Percentiles rank a stretch among this genome's conserved stretches.
Evolutionary conservation across 2,329 filamentous ascomycete species (phyloP).

Genomic region (Camptophora hylomeconis): DNA sequence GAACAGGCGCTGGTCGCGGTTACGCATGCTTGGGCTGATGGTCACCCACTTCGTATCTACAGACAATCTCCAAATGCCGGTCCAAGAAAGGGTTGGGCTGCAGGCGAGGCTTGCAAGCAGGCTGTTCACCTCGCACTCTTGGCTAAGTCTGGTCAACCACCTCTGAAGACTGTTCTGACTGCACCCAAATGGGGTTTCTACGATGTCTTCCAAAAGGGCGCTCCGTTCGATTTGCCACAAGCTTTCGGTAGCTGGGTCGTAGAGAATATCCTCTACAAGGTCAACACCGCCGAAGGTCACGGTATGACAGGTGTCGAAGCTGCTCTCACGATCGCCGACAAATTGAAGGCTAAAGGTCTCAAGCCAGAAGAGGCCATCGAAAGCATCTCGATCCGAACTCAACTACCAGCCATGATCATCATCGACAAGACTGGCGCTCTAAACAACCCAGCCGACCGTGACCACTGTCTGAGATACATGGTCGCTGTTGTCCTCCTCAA

Average conservation of each 20-base stretch:
- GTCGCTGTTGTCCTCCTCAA: constrained; percentile 77
- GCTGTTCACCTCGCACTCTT: constrained; percentile 85
- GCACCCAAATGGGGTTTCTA: constrained; percentile 97
- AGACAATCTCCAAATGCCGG: constrained; percentile 97
- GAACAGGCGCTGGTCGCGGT: constrained; percentile 89
- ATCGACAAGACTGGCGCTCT: constrained; percentile 99
- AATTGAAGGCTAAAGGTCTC: constrained; percentile 62
- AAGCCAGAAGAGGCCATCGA: constrained; percentile 93
- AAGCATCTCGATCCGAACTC: constrained; percentile 82
- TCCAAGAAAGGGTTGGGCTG: constrained; percentile 98
- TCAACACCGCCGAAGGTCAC: constrained; percentile 65
- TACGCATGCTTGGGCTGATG: constrained; percentile 94
- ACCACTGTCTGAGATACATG: constrained; percentile 99
- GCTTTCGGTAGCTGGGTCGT: constrained; percentile 97
- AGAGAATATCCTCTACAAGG: constrained; percentile 99
- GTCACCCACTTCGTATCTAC: constrained; percentile 91
- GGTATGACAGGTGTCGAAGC: constrained; percentile 96
- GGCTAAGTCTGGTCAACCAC: constrained; percentile 81
- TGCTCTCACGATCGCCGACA: constrained; percentile 72
- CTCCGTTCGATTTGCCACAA: constrained; percentile 91
- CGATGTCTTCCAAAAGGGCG: constrained; percentile 91
- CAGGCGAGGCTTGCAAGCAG: constrained; percentile 92
- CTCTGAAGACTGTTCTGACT: constrained; percentile 82
- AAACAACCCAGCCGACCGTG: constrained; percentile 99
- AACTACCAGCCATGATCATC: constrained; percentile 96